Conservation (phyloP, 2,329 filamentous ascomycete species). For the Colletotrichum cordylinicola region DNA sequence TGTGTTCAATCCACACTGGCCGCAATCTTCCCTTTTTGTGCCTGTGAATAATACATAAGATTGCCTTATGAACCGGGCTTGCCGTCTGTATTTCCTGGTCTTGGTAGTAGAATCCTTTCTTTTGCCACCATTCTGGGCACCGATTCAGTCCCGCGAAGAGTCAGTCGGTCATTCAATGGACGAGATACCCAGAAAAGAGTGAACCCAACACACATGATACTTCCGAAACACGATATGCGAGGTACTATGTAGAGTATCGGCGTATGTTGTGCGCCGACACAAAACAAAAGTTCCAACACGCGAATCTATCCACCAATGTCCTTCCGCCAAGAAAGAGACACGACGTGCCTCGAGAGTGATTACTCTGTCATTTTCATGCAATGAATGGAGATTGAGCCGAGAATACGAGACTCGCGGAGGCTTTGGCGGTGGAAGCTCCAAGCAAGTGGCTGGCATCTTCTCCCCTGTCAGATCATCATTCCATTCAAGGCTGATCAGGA, state of each 20-base stretch:
- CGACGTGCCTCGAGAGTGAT: not conserved
- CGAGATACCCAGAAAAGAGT: too few species aligned
- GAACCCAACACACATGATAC: not conserved
- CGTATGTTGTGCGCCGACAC: not conserved
- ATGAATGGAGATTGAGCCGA: not conserved
- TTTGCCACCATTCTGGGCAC: too few species aligned
- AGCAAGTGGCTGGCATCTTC: not conserved
- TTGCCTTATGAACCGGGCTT: too few species aligned
- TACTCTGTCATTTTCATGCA: not conserved
- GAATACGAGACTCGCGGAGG: not conserved
- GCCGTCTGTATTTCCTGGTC: too few species aligned
- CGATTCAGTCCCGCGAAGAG: too few species aligned
- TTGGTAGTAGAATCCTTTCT: too few species aligned
- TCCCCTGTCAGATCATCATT: not conserved
- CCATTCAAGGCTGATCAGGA: not conserved
- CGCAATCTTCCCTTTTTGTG: not conserved
- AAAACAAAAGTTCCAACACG: not conserved
- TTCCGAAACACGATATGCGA: not conserved
- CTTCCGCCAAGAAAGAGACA: not conserved
- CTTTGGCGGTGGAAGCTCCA: not conserved
- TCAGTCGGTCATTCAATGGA: too few species aligned
- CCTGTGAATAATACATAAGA: not conserved
- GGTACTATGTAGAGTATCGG: too few species aligned
- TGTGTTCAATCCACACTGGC: constrained; percentile 19
- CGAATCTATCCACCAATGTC: not conserved